phyloP scores from a whole-genome alignment of 441 rosid genomes.

The Aleurites moluccanus region DNA sequence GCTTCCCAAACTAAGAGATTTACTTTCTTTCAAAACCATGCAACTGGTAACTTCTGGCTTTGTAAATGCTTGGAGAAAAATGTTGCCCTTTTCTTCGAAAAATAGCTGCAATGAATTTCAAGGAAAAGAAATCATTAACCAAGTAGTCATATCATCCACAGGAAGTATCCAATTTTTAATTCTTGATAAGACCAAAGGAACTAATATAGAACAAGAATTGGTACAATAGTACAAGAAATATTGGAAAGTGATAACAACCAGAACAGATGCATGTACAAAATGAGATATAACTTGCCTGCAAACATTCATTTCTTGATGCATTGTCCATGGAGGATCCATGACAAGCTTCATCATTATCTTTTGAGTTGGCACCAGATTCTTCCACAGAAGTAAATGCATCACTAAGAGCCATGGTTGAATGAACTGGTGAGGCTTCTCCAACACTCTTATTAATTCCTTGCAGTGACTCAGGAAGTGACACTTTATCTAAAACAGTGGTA shows the following conservation, averaged over 20 bases:
- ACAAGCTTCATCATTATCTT: constrained; percentile 18
- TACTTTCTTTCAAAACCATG: constrained; percentile 25
- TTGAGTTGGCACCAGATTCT: constrained; percentile 17
- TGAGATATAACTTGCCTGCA: constrained; percentile 35
- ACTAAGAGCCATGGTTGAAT: constrained; percentile 13
- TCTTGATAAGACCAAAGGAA: not conserved
- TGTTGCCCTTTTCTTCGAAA: constrained; percentile 31
- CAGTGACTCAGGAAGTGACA: constrained; percentile 17
- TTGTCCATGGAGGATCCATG: constrained; percentile 12
- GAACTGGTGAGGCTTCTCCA: constrained; percentile 22
- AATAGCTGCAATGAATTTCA: constrained; percentile 37
- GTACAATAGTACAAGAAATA: not conserved
- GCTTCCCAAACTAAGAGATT: constrained; percentile 23
- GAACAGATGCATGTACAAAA: not conserved
- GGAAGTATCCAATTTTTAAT: not conserved
- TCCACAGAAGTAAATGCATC: constrained; percentile 19
- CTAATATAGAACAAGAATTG: not conserved
- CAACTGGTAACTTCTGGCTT: constrained; percentile 24
- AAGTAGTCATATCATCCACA: not conserved
- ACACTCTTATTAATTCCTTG: constrained; percentile 15
- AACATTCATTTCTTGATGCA: constrained; percentile 31
- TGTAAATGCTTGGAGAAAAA: constrained; percentile 8
- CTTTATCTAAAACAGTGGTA: constrained; percentile 26
- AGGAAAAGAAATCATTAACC: not conserved
- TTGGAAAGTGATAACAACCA: not conserved